A percentile compares a stretch with the other conserved stretches of the same genome.
These are phyloP conservation scores for Pseudoscleropodium purum DNA, from an alignment of 225 moss, liverwort and hornwort species.

Conservation along the genomic window DNA sequence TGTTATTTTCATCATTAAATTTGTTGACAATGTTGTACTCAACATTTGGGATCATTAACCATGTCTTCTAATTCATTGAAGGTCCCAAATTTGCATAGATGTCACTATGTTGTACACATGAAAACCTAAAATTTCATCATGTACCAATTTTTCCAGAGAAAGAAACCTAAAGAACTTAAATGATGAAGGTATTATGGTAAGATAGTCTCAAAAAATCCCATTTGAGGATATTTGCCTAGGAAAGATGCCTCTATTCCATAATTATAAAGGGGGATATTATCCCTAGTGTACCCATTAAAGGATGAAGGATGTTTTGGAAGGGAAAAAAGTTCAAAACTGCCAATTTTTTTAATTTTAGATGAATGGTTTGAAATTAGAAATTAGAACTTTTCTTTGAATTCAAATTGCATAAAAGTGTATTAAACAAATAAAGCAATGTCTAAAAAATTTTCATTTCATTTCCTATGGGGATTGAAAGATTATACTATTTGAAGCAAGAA, in stretches of 20 bases:
- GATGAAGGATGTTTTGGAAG: too few species aligned
- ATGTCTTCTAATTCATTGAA: not conserved
- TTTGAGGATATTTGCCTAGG: fast-evolving
- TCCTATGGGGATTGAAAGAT: too few species aligned
- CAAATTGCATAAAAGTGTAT: too few species aligned
- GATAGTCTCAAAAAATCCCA: not conserved
- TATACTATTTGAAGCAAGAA: too few species aligned
- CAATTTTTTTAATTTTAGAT: too few species aligned
- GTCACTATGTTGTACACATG: not conserved
- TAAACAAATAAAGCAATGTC: too few species aligned
- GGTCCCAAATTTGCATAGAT: not conserved
- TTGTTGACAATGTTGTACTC: not conserved
- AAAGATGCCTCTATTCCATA: fast-evolving
- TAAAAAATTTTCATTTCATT: too few species aligned
- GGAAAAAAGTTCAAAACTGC: too few species aligned
- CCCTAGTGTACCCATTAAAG: not conserved
- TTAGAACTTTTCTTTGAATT: too few species aligned
- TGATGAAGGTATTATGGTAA: not conserved
- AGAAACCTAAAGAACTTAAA: not conserved
- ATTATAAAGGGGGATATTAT: not conserved
- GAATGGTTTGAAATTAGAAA: too few species aligned
- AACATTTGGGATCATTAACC: not conserved
- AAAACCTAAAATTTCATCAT: not conserved
- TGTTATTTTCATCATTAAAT: not conserved
- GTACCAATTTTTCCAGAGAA: not conserved